Base-by-base conservation (phyloP, 768 basidiomycete genomes). In the Coprinellus micaceus region DNA sequence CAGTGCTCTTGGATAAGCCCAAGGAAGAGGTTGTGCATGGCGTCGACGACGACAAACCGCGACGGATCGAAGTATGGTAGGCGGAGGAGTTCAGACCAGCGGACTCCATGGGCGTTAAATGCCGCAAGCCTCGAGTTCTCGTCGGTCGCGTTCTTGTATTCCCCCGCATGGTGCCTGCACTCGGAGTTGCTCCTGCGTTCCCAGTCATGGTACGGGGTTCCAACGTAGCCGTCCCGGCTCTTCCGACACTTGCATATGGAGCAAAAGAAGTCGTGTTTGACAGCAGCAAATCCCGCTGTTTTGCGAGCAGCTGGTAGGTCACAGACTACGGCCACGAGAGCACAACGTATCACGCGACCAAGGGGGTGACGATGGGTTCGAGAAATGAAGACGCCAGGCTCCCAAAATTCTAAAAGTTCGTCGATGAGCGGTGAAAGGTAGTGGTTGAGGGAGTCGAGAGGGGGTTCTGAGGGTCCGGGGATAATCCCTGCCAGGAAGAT, bases 391-490 rank as follows among this genome's bases (percentile, higher is more conserved):
- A 75, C 52, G 6, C 76, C 74, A n/a, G 54, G 26, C 12, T 61
- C 2, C 71, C 74, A 81, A 11, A 73, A 61, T 0, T 48, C 26
- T 1, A 71, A 45, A 0, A 79, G 62, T n/a, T 75, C 67, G 36
- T 74, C 65, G 4, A 79, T 65, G 13, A 79, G 66, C 1, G 70
- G 74, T 0, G 29, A n/a, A 2, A 81, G 60, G 24, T 74, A 61
- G 44, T 76, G 72, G 37, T 79, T 77, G 7, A 77, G 61, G 30
- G 71, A 58, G 0, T 66, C 43, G 0, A 69, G 51, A 1, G 61
- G 62, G 1, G 77, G 76, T 43, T 73, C 67, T 0, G 66, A 58
- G 0, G 77, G 78, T 0, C 77, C 75, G 3, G 76, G 74, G 24
- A 78, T 73, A 53, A 80, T 59, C 0, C 70, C 75, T 1, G 58